These are phyloP conservation scores for Macaranga tanarius DNA, from an alignment of 441 rosid genomes.

Conservation along the genomic window DNA sequence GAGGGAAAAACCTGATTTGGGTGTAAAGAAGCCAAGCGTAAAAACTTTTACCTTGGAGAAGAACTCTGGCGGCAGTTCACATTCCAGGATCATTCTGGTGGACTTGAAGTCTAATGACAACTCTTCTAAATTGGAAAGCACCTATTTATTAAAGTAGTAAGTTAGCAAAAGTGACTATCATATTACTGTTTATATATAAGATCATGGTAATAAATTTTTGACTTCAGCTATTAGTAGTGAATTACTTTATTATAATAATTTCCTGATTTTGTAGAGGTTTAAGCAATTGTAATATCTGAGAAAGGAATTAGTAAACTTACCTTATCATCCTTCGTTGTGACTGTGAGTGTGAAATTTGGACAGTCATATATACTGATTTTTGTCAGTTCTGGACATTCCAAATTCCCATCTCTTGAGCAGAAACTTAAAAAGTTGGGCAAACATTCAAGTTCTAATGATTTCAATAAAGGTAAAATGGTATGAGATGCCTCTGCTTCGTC, in stretches of 20 bases:
- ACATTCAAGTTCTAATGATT: neutral
- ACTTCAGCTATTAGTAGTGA: too few species aligned
- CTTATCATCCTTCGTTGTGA: too few species aligned
- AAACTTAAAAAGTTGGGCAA: conserved; percentile 2
- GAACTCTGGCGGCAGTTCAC: neutral
- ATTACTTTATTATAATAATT: too few species aligned
- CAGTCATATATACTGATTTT: neutral
- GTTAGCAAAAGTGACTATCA: neutral
- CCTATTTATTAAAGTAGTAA: neutral
- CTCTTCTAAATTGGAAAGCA: conserved; percentile 22
- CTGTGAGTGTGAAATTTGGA: too few species aligned
- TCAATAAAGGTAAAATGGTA: neutral
- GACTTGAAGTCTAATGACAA: conserved; percentile 18
- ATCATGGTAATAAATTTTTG: too few species aligned
- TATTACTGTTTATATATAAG: too few species aligned
- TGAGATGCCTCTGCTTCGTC: too few species aligned
- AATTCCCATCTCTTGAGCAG: neutral
- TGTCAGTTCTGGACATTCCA: neutral
- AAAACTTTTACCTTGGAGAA: neutral
- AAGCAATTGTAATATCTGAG: too few species aligned
- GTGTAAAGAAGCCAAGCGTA: conserved; percentile 1
- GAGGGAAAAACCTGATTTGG: conserved; percentile 5
- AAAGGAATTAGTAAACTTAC: too few species aligned
- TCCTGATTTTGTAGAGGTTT: too few species aligned
- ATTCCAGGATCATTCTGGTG: neutral